Base-by-base conservation (phyloP, 176 grass and related monocot genomes). In the Otatea glauca region DNA sequence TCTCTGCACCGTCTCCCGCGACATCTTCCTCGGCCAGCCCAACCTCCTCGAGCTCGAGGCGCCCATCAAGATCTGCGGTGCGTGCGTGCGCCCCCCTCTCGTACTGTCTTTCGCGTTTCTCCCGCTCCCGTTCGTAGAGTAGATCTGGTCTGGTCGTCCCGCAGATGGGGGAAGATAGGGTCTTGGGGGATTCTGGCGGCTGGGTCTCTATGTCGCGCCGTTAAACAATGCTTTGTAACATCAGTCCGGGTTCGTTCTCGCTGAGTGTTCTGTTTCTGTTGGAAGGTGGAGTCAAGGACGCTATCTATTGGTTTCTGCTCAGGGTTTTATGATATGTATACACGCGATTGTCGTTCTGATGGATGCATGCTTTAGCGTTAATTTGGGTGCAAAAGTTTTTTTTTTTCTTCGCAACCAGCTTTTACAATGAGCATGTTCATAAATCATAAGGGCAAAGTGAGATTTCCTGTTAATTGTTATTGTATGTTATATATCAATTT, bases 61-160 rank as follows among this genome's bases (percentile, higher is more conserved):
- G 10, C 94, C 94, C 70, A 97, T 97, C 76, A 97, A 97, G 86
- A 97, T 97, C 85, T 94, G 94, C 68, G 94, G 94, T 97, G 37
- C 74, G 89, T 66, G 59, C 53, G 29, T 51, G 21, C 17, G 2
- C 48, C 65, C 39, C 21, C 13, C 23, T 66, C 79, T 41, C 21
- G 5, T 21, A 23, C 73, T 51, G 21, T 39, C 23, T 65, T 24
- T 69, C 71, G 55, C 43, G 39, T 37, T 54, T 48, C 24, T 32
- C 12, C n/a, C 70, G 71, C 32, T 18, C 38, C 32, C 48, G 23
- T 35, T 76, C 35, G 59, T 78, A 60, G 21, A 32, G 35, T 87
- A 70, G 86, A 88, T 94, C 80, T 92, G 29, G 17, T 78, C 61
- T 74, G 25, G 15, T 73, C 15, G 25, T 27, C 5, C 5, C 12